phyloP scores from a whole-genome alignment of 495 filamentous ascomycete species.

The Aspergillus bertholletiae region DNA sequence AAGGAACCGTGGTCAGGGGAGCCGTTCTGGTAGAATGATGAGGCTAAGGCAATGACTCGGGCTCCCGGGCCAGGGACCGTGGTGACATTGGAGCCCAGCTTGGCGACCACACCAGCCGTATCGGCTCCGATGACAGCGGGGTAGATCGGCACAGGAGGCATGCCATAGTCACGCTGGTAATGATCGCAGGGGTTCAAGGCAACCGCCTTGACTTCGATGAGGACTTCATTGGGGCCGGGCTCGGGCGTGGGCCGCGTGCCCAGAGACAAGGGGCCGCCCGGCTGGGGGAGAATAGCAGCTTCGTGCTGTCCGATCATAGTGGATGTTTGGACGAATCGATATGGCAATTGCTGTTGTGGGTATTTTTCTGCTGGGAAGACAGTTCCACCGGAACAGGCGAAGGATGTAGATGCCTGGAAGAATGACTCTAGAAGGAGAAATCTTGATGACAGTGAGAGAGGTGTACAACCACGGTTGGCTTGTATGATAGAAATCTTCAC shows the following conservation, averaged over 20 bases:
- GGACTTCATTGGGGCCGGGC: slow-evolving; percentile 6
- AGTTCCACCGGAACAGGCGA: too few species aligned
- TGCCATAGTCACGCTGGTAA: slow-evolving; percentile 29
- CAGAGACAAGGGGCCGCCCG: not conserved
- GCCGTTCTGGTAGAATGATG: slow-evolving; percentile 25
- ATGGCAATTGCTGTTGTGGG: too few species aligned
- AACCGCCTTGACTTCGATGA: slow-evolving; percentile 20
- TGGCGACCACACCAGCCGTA: slow-evolving; percentile 33
- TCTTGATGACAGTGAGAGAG: too few species aligned
- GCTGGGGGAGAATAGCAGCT: not conserved
- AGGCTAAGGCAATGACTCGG: slow-evolving; percentile 31
- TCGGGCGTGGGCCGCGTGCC: too few species aligned
- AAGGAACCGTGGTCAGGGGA: slow-evolving; percentile 37
- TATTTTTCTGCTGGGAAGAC: too few species aligned
- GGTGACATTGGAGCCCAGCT: slow-evolving; percentile 29
- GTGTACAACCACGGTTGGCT: too few species aligned
- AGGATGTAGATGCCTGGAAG: too few species aligned
- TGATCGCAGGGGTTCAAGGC: slow-evolving; percentile 46
- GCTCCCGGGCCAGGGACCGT: slow-evolving; percentile 28
- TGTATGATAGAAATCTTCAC: too few species aligned
- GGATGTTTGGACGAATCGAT: too few species aligned
- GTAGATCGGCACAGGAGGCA: slow-evolving; percentile 25
- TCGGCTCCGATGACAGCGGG: slow-evolving; percentile 43
- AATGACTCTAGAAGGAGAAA: too few species aligned
- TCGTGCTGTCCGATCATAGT: not conserved